phyloP scores from a whole-genome alignment of 352 stramenopile species.

The Aphanomyces stellatus region DNA sequence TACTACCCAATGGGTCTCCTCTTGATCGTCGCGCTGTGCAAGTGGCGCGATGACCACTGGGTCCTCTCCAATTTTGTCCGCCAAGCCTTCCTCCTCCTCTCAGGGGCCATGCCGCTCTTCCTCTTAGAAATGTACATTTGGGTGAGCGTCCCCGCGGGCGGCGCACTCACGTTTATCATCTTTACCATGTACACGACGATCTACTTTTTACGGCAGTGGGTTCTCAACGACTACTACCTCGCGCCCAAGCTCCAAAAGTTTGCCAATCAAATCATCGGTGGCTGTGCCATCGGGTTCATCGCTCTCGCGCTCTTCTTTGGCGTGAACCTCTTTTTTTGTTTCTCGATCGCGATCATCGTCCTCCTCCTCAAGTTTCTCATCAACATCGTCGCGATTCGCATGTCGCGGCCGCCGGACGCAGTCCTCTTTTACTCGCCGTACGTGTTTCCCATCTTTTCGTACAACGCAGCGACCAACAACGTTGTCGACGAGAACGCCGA shows the following conservation, averaged over 20 bases:
- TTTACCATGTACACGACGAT: conserved; percentile 24
- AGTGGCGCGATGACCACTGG: conserved; percentile 74
- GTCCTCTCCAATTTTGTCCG: conserved; percentile 39
- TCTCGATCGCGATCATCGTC: conserved; percentile 80
- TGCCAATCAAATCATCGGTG: conserved; percentile 36
- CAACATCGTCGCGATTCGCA: conserved; percentile 49
- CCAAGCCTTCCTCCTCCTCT: conserved; percentile 30
- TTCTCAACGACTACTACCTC: conserved; percentile 78
- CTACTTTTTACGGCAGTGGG: conserved; percentile 75
- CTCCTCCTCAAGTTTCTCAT: conserved; percentile 64
- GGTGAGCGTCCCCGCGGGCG: conserved; percentile 39
- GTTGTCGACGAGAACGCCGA: conserved; percentile 79
- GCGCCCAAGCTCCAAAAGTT: conserved; percentile 45
- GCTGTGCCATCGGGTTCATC: conserved; percentile 32
- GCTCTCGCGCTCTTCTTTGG: conserved; percentile 36
- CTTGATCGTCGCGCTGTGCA: conserved; percentile 55
- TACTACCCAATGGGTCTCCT: conserved; percentile 78
- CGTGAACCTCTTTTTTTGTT: conserved; percentile 71
- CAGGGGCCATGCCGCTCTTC: conserved; percentile 40
- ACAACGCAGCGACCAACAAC: conserved; percentile 87
- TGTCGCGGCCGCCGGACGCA: conserved; percentile 52
- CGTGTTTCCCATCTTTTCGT: conserved; percentile 86
- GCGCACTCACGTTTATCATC: conserved; percentile 44
- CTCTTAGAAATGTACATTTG: conserved; percentile 78
- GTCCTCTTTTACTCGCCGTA: conserved; percentile 80